Evolutionary conservation across 441 rosid genomes (phyloP), one percentile per base, ranked within the genome.

Genomic region (Francoa sonchifolia): DNA sequence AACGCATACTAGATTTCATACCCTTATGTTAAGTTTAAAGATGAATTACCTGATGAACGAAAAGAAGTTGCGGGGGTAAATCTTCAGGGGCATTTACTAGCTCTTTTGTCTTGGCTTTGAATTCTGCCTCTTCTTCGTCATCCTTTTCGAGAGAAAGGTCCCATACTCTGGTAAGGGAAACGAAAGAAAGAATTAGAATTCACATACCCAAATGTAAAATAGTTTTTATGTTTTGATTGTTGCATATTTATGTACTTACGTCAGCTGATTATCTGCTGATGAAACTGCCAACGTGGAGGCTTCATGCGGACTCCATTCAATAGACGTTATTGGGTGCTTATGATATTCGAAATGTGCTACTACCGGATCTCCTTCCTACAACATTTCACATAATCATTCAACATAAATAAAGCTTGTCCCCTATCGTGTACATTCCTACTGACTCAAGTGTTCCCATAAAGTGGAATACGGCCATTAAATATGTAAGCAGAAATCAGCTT

Each of bases 41-140:
- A 3, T 9, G 11, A 26, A 15, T 44, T 63, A 82, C 96, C 76
- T 88, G 97, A 68, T 89, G 94, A 56, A 85, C 82, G n/a, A 89
- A 89, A 34, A 89, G 61, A 57, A 89, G 96, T 57, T 89, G 98
- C 10, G 96, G 96, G 22, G 98, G 96, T 31, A 89, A 47, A 63
- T 82, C 88, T 28, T 69, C 57, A 2, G 96, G 96, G 27, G 87
- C 90, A 58, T 76, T 76, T 29, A 85, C 95, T 67, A 58, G 65
- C 64, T 86, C 96, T 40, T 67, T 67, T 20, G 89, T 85, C 69
- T 82, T 61, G 42, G 93, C 79, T 67, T 57, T 73, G 59, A 79
- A 90, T 63, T 82, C 95, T 6, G 79, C 95, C 57, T 85, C 98
- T 58, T 90, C 96, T 69, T 90, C 98, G 51, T 82, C 87, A 13